Evolutionary conservation across 495 filamentous ascomycete species (phyloP), one percentile per base, ranked within the genome.

Genomic region (Penicillium desertorum): DNA sequence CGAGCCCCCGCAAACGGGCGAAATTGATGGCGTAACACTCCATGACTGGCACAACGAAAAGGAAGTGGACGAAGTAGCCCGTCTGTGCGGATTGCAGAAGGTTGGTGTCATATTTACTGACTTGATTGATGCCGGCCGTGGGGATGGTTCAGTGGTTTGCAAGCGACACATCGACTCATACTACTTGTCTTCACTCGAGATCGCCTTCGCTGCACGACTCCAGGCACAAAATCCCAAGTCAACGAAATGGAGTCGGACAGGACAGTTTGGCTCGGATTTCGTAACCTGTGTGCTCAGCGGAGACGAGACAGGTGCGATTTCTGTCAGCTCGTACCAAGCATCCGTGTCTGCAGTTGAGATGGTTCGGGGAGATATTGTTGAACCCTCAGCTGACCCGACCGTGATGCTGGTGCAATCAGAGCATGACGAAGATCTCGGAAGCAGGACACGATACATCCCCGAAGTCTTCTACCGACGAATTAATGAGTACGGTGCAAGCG

Each of bases 81-180:
- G 79, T 58, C 69, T 90, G 30, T 99, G 94, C 73, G 93, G 92
- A 4, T 75, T 99, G 51, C 81, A 93, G 64, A 91, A 89, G 65
- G 87, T 99, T 23, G 94, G 94, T 22, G 89, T 97, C 30, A 96
- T 99, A 51, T 98, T 91, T 75, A 98, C 94, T 3, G 94, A 99
- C 70, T 79, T 99, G 12, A 73, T 92, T 9, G 92, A 96, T 71
- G 83, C 91, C 32, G 91, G 89, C 12, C 78, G 76, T 41, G 88
- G 88, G 6, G 87, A 92, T 65, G 92, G 91, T 5, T 83, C 81
- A 39, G 94, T 96, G 30, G 70, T 98, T 22, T 98, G 94, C 83
- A 99, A 97, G 69, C 86, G 94, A 17, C 94, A 99, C 67, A 87
- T 92, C 55, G 93, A 97, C 67, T 96, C 94, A 0, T 96, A 95